Base-by-base conservation (phyloP, 2,329 filamentous ascomycete genomes). In the Cadophora sp. region DNA sequence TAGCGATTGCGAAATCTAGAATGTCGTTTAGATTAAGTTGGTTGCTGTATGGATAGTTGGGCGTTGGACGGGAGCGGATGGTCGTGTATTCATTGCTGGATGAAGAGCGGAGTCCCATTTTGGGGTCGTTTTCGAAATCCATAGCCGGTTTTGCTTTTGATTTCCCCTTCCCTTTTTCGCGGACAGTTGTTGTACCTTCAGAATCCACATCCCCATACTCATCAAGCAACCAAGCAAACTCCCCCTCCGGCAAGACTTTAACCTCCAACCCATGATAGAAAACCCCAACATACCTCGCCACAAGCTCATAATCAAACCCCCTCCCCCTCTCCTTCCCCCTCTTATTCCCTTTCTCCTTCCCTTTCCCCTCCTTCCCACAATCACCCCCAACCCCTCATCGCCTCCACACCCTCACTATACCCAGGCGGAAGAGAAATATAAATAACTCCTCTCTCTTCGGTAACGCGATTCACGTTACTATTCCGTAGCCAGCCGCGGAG, bases 1-100 rank as follows among this genome's bases (percentile, higher is more conserved):
- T 66, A 16, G 66, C 67, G n/a, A 74, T 75, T 2, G 74, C 72
- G 1, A 68, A 68, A 62, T 75, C 73, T 0, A 76, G 68, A 2
- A 75, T 58, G 58, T 75, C 73, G 55, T 72, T 65, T 2, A 76
- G 65, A 55, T 75, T 71, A 3, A 76, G 66, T n/a, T 76, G 73
- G 59, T 74, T 68, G 7, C 65, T 33, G 41, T 70, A 75, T 2
- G 68, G 62, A 1, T 69, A 72, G 18, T 71, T 62, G 0, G 71
- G 70, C 7, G 68, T 73, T 2, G 66, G 30, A 1, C 74, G 72
- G 43, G 59, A 65, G 24, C 72, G 72, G 20, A 75, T 73, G 1
- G 72, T 67, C 22, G 71, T 70, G 36, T 61, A 64, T 13, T 48
- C 67, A 1, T 58, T 58, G 11, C 24, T 30, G 9, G 45, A 36